These are phyloP conservation scores for Nicotiana benthamiana DNA, from an alignment of 257 asterid genomes.

Conservation along the genomic window DNA sequence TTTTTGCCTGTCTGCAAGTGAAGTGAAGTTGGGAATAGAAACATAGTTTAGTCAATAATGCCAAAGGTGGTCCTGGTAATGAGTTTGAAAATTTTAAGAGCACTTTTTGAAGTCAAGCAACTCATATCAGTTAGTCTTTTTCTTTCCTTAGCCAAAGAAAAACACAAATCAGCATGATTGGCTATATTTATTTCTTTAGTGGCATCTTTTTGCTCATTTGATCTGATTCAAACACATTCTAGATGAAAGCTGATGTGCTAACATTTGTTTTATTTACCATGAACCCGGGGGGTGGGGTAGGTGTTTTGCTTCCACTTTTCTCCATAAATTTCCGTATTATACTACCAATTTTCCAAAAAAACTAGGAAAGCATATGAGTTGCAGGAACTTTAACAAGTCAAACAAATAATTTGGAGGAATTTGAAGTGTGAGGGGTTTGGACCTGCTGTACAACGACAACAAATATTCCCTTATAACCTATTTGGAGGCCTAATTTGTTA, in stretches of 20 bases:
- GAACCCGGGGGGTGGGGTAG: neutral
- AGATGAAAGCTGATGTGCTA: neutral
- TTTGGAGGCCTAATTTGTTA: neutral
- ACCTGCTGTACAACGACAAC: neutral
- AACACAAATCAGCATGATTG: neutral
- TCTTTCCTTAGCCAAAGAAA: neutral
- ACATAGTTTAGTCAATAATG: neutral
- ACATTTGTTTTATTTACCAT: neutral
- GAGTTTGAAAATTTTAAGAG: neutral
- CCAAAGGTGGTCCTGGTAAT: neutral
- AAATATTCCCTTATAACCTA: neutral
- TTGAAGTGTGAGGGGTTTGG: neutral
- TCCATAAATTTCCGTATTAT: neutral
- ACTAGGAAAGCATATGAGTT: neutral
- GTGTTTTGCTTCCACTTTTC: neutral
- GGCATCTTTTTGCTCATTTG: neutral
- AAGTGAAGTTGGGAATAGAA: neutral
- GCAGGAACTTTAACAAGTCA: neutral
- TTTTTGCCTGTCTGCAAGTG: neutral
- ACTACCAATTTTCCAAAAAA: neutral
- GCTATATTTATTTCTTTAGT: neutral
- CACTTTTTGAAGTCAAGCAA: neutral
- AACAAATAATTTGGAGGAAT: neutral
- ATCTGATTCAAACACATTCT: neutral
- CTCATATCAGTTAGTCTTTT: neutral